A percentile compares a stretch with the other conserved stretches of the same genome.
These are phyloP conservation scores for Astrothelium macrocarpum DNA, from an alignment of 495 filamentous ascomycete genomes.

Conservation along the genomic window DNA sequence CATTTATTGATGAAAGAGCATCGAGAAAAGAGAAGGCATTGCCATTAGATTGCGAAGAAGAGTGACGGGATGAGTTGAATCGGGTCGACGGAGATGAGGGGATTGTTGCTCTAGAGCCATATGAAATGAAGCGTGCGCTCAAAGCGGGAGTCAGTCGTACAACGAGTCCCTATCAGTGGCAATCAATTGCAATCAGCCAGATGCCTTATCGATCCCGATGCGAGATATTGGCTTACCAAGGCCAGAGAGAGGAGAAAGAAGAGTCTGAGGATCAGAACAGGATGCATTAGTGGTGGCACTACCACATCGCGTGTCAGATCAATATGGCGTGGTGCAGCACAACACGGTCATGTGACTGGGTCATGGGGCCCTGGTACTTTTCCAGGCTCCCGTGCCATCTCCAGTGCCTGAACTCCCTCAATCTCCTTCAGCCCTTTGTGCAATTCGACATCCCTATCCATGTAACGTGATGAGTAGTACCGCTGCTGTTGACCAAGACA, in stretches of 20 bases:
- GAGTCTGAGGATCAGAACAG: conserved; percentile 34
- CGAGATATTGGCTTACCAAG: background rate
- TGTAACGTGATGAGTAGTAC: conserved; percentile 6
- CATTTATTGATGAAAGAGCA: conserved; percentile 42
- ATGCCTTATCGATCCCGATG: no score
- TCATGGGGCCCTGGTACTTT: conserved; percentile 2
- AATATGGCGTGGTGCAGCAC: background rate
- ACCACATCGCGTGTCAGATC: background rate
- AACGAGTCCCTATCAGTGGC: background rate
- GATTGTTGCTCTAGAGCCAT: background rate
- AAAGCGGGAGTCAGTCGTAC: background rate
- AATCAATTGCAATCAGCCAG: background rate
- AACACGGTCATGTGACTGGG: background rate
- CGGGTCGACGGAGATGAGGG: background rate
- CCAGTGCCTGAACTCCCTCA: background rate
- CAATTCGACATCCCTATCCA: background rate
- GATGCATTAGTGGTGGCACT: conserved; percentile 27
- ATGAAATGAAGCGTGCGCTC: background rate
- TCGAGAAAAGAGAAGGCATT: conserved; percentile 34
- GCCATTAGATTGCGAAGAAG: background rate
- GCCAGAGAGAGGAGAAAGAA: conserved; percentile 34
- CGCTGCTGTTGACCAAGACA: background rate
- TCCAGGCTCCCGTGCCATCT: background rate
- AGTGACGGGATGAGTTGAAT: background rate
- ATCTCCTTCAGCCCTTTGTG: background rate